Conservation (phyloP, 2,329 filamentous ascomycete species). For the Xylariaceae sp. region DNA sequence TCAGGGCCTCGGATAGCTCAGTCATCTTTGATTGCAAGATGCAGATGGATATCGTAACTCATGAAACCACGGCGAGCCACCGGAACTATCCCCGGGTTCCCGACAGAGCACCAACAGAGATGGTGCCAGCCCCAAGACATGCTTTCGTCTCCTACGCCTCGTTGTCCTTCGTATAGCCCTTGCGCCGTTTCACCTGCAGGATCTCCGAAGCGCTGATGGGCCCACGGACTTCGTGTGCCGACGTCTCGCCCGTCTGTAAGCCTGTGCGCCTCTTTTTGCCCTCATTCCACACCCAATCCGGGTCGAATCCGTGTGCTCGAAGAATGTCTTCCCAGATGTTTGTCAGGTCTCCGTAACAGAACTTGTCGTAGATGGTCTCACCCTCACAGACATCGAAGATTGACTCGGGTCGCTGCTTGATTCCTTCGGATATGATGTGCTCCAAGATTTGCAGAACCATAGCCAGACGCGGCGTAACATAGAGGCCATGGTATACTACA, state of each 20-base stretch:
- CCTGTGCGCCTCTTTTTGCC: neutral
- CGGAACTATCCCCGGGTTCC: too few species aligned
- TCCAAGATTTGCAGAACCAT: neutral
- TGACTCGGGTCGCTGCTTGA: neutral
- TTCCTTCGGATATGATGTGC: constrained; percentile 1
- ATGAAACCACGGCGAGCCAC: too few species aligned
- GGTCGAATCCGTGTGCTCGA: neutral
- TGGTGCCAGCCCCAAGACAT: too few species aligned
- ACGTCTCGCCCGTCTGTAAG: neutral
- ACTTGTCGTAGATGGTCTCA: neutral
- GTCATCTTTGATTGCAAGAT: too few species aligned
- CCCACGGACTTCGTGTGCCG: neutral
- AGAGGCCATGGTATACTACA: neutral
- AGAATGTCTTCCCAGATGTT: neutral
- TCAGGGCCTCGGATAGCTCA: too few species aligned
- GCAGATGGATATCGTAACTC: too few species aligned
- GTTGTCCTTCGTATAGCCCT: too few species aligned
- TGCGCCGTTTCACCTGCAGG: too few species aligned
- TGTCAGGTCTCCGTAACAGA: neutral
- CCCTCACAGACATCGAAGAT: neutral
- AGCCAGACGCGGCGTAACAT: neutral
- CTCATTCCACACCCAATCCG: neutral
- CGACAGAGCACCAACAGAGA: too few species aligned
- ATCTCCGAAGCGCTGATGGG: neutral
- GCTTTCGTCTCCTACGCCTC: too few species aligned